These are phyloP conservation scores for Teunomyces barrocoloradensis DNA, from an alignment of 805 yeast species.

Conservation along the genomic window DNA sequence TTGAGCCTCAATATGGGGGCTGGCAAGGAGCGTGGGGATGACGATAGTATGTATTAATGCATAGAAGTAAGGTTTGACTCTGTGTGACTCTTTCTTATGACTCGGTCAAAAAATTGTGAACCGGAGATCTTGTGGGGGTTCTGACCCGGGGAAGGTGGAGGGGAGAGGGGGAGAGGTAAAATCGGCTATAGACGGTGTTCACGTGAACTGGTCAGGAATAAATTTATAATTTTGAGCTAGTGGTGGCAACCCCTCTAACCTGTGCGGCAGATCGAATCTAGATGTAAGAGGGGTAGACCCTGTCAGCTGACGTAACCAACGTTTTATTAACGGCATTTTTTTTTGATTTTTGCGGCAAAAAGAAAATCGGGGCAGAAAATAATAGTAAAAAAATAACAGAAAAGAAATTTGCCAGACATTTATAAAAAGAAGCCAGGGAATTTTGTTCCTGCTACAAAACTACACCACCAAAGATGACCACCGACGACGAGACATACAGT, in stretches of 20 bases:
- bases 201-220: background rate
- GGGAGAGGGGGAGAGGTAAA: no score
- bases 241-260: background rate
- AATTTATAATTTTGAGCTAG: background rate
- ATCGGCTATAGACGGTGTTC: background rate
- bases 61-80: background rate
- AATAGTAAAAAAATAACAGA: background rate
- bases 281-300: background rate
- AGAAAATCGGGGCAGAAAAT: background rate
- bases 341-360: background rate
- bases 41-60: background rate
- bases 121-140: no score
- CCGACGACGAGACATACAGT: slow-evolving; percentile 15
- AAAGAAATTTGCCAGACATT: background rate
- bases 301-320: background rate
- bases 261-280: background rate
- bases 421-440: background rate
- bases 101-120: no score
- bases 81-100: background rate
- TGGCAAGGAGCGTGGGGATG: background rate
- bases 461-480: slow-evolving; percentile 6
- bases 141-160: no score
- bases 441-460: no score
- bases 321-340: background rate
- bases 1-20: slow-evolving; percentile 2